phyloP scores from a whole-genome alignment of 2,329 filamentous ascomycete genomes.

The Sphaceloma murrayae region DNA sequence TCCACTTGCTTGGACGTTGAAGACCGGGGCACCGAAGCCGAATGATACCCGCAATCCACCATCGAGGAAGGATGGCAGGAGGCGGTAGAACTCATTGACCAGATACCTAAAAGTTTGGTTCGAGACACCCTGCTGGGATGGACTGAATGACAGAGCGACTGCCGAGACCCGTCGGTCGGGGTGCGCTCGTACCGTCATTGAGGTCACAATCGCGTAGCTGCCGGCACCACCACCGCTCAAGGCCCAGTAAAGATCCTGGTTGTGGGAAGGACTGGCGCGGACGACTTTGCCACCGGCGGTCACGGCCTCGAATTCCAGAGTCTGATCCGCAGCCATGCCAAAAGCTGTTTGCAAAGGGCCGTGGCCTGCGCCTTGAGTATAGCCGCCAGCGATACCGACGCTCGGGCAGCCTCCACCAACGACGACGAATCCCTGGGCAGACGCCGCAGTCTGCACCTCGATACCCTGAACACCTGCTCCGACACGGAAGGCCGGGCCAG shows the following conservation, averaged over 20 bases:
- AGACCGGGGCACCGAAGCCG: no score
- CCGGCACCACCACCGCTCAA: conserved; percentile 51
- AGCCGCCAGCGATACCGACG: conserved; percentile 52
- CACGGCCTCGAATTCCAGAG: conserved; percentile 41
- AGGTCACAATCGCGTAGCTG: conserved; percentile 49
- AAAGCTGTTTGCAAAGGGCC: conserved; percentile 44
- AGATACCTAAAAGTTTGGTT: no score
- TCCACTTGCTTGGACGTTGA: no score
- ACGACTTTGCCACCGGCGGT: conserved; percentile 42
- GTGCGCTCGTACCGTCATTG: conserved; percentile 46
- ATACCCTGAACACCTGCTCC: conserved; percentile 46
- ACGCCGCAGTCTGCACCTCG: conserved; percentile 40
- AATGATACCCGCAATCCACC: no score
- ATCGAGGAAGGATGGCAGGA: no score
- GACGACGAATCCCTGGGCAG: conserved; percentile 39
- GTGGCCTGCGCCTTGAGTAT: conserved; percentile 52
- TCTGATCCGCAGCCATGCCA: conserved; percentile 52
- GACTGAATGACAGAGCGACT: conserved; percentile 38
- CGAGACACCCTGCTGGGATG: no score
- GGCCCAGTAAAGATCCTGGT: conserved; percentile 56
- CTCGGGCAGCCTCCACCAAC: conserved; percentile 48
- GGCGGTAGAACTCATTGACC: no score
- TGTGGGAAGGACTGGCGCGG: conserved; percentile 38
- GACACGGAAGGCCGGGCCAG: conserved; percentile 40
- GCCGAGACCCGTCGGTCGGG: conserved; percentile 33